Conservation (phyloP, 768 basidiomycete genomes). For the Termitomyces sp. region DNA sequence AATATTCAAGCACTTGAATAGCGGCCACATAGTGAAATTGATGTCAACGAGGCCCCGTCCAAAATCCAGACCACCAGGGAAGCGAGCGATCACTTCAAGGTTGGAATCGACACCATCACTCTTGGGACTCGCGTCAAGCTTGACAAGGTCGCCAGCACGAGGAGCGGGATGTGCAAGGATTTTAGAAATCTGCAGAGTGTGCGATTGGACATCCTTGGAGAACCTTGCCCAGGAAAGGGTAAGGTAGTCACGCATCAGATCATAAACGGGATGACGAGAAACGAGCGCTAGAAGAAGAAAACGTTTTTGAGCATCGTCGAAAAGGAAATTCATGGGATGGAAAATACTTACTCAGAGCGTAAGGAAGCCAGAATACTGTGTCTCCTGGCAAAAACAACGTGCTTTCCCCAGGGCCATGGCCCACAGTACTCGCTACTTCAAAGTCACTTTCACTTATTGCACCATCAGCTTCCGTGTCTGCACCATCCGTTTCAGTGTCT, state of each 20-base stretch:
- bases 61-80: slow-evolving; percentile 92
- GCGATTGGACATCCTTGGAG: slow-evolving; percentile 90
- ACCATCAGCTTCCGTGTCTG: slow-evolving; percentile 68
- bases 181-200: slow-evolving; percentile 85
- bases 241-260: slow-evolving; percentile 91
- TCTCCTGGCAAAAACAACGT: slow-evolving; percentile 85
- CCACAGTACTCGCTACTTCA: slow-evolving; percentile 74
- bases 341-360: slow-evolving; percentile 68
- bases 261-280: slow-evolving; percentile 90
- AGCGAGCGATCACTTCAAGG: slow-evolving; percentile 82
- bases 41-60: slow-evolving; percentile 88
- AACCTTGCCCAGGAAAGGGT: slow-evolving; percentile 95
- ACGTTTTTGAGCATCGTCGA: slow-evolving; percentile 8
- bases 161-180: slow-evolving; percentile 85
- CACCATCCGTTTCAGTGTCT: slow-evolving; percentile 67
- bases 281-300: slow-evolving; percentile 56
- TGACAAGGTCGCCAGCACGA: slow-evolving; percentile 80
- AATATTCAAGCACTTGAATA: slow-evolving; percentile 89
- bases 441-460: slow-evolving; percentile 85
- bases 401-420: slow-evolving; percentile 82
- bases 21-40: slow-evolving; percentile 95
- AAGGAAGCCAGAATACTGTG: slow-evolving; percentile 93
- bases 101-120: slow-evolving; percentile 44
- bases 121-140: slow-evolving; percentile 75
- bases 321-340: slow-evolving; percentile 1